These are phyloP conservation scores for Emiliania huxleyi DNA, from an alignment of 78 protist genomes.

Conservation along the genomic window DNA sequence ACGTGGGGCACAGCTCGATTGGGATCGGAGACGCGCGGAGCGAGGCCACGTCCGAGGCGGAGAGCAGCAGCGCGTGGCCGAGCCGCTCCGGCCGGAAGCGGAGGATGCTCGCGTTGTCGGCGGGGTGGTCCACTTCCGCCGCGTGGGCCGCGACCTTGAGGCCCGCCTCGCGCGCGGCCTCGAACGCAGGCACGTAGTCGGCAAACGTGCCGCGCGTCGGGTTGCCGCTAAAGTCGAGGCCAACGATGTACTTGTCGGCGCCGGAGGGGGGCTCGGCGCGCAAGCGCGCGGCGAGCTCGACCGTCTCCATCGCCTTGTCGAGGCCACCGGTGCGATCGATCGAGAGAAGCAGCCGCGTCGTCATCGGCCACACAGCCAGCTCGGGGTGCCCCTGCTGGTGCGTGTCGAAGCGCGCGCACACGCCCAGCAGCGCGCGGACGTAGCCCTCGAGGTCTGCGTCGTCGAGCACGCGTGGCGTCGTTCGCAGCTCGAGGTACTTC, in stretches of 20 bases:
- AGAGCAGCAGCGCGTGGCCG: background rate
- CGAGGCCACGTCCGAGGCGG: background rate
- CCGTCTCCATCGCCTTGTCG: background rate
- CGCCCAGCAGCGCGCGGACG: background rate
- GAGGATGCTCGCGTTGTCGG: background rate
- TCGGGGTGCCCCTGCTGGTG: background rate
- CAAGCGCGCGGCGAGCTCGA: background rate
- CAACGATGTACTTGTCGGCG: background rate
- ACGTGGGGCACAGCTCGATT: conserved; percentile 11
- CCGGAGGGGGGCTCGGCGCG: background rate
- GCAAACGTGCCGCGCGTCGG: background rate
- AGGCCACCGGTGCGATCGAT: background rate
- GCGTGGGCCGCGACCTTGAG: background rate
- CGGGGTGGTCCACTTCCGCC: background rate
- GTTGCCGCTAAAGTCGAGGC: conserved; percentile 18
- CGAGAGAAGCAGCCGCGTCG: background rate
- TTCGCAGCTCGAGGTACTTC: background rate
- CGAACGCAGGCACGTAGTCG: background rate
- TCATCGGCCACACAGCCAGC: background rate
- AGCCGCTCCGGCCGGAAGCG: background rate
- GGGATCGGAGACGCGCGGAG: background rate
- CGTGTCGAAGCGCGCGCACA: background rate
- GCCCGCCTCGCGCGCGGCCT: background rate
- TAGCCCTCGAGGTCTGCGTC: background rate
- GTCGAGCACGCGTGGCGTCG: conserved; percentile 9